Conservation (phyloP, 169 alveolate genomes). For the Cryptosporidium tyzzeri region DNA sequence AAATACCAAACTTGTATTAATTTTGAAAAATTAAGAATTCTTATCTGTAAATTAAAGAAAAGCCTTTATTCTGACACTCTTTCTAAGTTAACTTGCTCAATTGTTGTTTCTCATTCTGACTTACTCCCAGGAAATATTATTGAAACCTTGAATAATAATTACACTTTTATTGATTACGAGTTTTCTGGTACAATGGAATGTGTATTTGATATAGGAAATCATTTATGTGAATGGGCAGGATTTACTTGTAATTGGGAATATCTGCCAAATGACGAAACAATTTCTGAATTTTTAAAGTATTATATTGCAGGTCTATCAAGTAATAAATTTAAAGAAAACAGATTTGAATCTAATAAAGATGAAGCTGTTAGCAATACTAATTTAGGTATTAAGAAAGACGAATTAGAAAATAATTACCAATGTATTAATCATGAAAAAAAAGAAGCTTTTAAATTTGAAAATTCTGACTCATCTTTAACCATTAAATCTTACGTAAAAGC, state of each 20-base stretch:
- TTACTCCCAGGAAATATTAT: constrained; percentile 71
- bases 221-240: constrained; percentile 75
- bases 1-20: neutral
- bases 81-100: constrained; percentile 23
- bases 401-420: constrained; percentile 2
- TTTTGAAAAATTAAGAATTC: constrained; percentile 3
- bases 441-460: neutral
- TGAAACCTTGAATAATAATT: constrained; percentile 6
- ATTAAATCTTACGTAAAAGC: constrained; percentile 1
- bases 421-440: neutral
- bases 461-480: neutral
- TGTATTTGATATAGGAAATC: constrained; percentile 65
- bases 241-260: constrained; percentile 60
- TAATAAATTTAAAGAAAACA: neutral
- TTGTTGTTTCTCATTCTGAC: constrained; percentile 56
- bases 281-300: constrained; percentile 13
- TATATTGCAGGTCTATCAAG: constrained; percentile 28
- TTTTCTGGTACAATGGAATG: constrained; percentile 67
- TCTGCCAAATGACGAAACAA: constrained; percentile 15
- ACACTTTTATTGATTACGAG: constrained; percentile 57
- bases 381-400: neutral
- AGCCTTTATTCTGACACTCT: neutral
- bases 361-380: neutral
- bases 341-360: neutral
- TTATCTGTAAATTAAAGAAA: constrained; percentile 1